Percentiles rank a stretch among this genome's conserved stretches.
phyloP scores from a whole-genome alignment of 768 basidiomycete genomes.

The Xerocomellus amylosporus region DNA sequence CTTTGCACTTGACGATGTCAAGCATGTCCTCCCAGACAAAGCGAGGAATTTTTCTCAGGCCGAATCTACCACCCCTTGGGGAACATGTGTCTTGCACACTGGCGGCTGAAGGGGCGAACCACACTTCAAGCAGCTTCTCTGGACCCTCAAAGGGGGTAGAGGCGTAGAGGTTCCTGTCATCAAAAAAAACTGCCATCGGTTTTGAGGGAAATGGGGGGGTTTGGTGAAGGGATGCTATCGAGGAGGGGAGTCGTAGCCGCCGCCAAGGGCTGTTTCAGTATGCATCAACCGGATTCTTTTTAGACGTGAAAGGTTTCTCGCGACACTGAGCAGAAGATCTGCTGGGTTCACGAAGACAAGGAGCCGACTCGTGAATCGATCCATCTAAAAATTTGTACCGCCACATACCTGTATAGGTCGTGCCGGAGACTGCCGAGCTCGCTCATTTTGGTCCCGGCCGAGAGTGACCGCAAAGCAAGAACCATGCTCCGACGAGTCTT shows the following conservation, averaged over 20 bases:
- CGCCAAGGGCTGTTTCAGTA: conserved; percentile 37
- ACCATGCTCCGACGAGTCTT: conserved; percentile 40
- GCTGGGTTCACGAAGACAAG: conserved; percentile 18
- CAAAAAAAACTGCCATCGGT: conserved; percentile 23
- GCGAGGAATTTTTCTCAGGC: conserved; percentile 74
- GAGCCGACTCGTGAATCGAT: conserved; percentile 5
- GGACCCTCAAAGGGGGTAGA: conserved; percentile 83
- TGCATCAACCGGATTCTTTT: conserved; percentile 41
- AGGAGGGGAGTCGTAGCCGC: conserved; percentile 37
- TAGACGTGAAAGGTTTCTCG: conserved; percentile 11
- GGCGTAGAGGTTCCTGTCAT: conserved; percentile 23
- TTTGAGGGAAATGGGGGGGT: neutral
- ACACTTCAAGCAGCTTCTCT: conserved; percentile 94
- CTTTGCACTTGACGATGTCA: conserved; percentile 93
- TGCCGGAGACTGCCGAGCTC: conserved; percentile 12
- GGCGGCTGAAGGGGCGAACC: conserved; percentile 84
- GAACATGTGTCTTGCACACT: conserved; percentile 48
- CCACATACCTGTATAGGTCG: conserved; percentile 26
- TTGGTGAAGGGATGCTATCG: conserved; percentile 45
- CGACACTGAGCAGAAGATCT: conserved; percentile 17
- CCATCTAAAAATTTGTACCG: conserved; percentile 16
- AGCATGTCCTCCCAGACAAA: conserved; percentile 96
- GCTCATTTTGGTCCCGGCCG: neutral
- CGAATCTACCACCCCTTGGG: conserved; percentile 47
- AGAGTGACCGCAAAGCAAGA: neutral